These are phyloP conservation scores for Ettlia oleoabundans DNA, from an alignment of 139 green algal species.

Conservation along the genomic window DNA sequence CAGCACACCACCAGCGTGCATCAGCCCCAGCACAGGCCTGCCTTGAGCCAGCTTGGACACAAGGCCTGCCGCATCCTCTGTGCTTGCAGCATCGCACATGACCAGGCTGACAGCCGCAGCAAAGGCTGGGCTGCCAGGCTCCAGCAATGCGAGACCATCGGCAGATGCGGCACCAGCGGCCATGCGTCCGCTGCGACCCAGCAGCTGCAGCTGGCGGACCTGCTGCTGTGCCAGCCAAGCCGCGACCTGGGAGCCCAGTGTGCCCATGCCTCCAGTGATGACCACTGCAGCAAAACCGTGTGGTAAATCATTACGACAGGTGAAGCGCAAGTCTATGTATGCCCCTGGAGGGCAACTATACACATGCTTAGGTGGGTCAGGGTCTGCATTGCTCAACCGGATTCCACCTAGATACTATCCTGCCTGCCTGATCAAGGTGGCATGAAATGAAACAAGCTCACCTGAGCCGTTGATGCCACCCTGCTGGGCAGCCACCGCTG, in stretches of 20 bases:
- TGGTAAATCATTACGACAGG: neutral
- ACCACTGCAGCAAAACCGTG: slow-evolving; percentile 6
- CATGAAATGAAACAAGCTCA: neutral
- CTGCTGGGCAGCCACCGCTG: neutral
- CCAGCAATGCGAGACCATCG: neutral
- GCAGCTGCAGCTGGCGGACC: slow-evolving; percentile 34
- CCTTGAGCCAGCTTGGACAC: neutral
- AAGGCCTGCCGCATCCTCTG: slow-evolving; percentile 14
- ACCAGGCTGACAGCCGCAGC: slow-evolving; percentile 29
- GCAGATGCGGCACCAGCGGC: neutral
- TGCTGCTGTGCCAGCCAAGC: slow-evolving; percentile 64
- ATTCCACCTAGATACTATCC: too few relatives aligned
- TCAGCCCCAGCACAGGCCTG: slow-evolving; percentile 32
- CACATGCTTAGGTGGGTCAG: too few relatives aligned
- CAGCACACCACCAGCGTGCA: slow-evolving; percentile 82
- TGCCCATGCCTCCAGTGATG: slow-evolving; percentile 55
- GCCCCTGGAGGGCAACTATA: too few relatives aligned
- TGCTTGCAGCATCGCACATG: slow-evolving; percentile 35
- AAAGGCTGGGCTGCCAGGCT: slow-evolving; percentile 13
- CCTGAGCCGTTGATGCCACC: slow-evolving; percentile 1
- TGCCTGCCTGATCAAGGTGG: too few relatives aligned
- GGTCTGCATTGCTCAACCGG: too few relatives aligned
- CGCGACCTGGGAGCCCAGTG: slow-evolving; percentile 63
- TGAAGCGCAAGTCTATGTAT: neutral
- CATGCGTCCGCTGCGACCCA: slow-evolving; percentile 50